Conservation (phyloP, 371 early-diverging fungal species). For the Blyttiomyces sp. region DNA sequence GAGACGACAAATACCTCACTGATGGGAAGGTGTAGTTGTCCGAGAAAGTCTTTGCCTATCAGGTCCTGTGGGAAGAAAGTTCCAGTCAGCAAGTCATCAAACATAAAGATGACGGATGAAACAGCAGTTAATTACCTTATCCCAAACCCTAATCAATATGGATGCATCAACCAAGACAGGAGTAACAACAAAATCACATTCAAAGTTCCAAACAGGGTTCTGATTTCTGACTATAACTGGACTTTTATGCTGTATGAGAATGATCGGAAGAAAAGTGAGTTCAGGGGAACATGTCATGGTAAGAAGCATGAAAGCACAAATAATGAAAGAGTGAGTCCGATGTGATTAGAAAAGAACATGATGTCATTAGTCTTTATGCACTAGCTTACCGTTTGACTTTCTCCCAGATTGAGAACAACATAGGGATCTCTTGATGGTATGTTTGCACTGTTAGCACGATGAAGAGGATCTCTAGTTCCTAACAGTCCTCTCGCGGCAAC, state of each 20-base stretch:
- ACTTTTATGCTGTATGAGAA: conserved; percentile 68
- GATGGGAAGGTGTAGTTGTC: conserved; percentile 57
- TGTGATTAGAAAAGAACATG: not conserved
- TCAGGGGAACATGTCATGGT: too few species aligned
- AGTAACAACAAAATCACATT: conserved; percentile 48
- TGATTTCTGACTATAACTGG: conserved; percentile 72
- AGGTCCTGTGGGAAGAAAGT: conserved; percentile 31
- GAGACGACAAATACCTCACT: conserved; percentile 35
- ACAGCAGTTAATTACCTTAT: not conserved
- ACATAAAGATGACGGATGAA: not conserved
- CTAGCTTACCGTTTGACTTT: conserved; percentile 13
- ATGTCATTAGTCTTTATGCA: not conserved
- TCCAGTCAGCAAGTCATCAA: too few species aligned
- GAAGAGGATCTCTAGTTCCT: too few species aligned
- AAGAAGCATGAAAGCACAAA: too few species aligned
- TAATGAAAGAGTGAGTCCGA: too few species aligned
- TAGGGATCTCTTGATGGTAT: not conserved
- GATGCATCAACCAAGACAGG: conserved; percentile 9
- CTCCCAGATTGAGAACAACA: conserved; percentile 41
- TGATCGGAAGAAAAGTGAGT: too few species aligned
- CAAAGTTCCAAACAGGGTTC: conserved; percentile 78
- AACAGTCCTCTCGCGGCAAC: not conserved
- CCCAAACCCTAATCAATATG: conserved; percentile 32
- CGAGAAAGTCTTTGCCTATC: conserved; percentile 53
- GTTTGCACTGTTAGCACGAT: too few species aligned